phyloP scores from a whole-genome alignment of 2,329 filamentous ascomycete genomes.

The Monosporascus sp. region DNA sequence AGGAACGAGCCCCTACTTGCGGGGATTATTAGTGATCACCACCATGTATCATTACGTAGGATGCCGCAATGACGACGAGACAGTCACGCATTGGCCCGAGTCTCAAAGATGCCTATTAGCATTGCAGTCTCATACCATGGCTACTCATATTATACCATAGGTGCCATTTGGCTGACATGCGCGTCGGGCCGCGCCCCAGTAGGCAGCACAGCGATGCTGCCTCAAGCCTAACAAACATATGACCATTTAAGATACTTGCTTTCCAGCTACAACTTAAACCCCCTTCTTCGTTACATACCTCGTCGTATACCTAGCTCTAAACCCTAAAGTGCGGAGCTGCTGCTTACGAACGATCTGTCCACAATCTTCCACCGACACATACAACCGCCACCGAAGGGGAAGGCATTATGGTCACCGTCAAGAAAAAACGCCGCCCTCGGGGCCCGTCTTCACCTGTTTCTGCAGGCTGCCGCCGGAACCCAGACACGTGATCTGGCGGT shows the following conservation, averaged over 20 bases:
- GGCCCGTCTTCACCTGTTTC: neutral
- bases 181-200: neutral
- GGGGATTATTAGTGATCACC: neutral
- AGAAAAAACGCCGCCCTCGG: neutral
- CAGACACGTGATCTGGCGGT: no score
- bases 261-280: neutral
- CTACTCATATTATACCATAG: neutral
- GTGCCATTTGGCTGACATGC: neutral
- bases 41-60: neutral
- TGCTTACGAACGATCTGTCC: no score
- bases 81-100: neutral
- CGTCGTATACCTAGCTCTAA: no score
- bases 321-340: no score
- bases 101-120: neutral
- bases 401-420: neutral
- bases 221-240: neutral
- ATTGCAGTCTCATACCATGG: neutral
- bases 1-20: constrained; percentile 3
- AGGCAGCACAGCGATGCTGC: neutral
- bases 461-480: neutral
- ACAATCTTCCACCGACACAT: no score
- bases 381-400: neutral
- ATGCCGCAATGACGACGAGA: neutral
- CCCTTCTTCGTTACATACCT: neutral
- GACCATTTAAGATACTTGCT: neutral